Base-by-base conservation (phyloP, 164 flowering plant species). In the Piper longum region DNA sequence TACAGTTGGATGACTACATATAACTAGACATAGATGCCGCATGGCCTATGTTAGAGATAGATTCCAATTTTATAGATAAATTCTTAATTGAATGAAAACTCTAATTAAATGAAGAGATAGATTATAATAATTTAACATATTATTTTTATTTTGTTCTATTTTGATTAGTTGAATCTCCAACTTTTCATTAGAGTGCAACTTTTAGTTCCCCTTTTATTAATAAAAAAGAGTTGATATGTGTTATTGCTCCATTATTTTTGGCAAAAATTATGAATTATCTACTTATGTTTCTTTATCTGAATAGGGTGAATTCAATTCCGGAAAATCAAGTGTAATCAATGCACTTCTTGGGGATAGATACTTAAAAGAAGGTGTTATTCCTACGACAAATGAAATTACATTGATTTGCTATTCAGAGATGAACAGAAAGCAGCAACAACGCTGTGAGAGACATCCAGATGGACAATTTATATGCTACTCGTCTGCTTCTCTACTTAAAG, bases 351-450 rank as follows among this genome's bases (percentile, higher is more conserved):
- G 98, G 68, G 72, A 78, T 63, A 88, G 75, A 72, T 93, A 86
- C 67, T 78, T 93, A 19, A 82, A 80, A 69, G 98, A 89, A 69
- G 98, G 98, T 45, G 97, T 93, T 70, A 77, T 93, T 72, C 98
- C 98, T 16, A 93, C 98, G 57, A 93, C 98, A n/a, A 89, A 88
- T 77, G 98, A 93, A 80, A 93, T 93, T 70, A 93, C 96, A 41
- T 86, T 89, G 72, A 75, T 93, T 62, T 66, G 87, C 63, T 85
- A 85, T 72, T 79, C 97, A 65, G 81, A 82, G 66, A 61, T 74
- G 64, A 83, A 76, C 67, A 71, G 76, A 64, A 64, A 62, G 65
- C 88, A 75, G 70, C 74, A 72, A 61, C 84, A 86, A 63, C 80
- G 79, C 43, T 89, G 90, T 76, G 90, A 89, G 77, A 82, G 89